Base-by-base conservation (phyloP, 768 basidiomycete species). In the Cystobasidium ongulense region DNA sequence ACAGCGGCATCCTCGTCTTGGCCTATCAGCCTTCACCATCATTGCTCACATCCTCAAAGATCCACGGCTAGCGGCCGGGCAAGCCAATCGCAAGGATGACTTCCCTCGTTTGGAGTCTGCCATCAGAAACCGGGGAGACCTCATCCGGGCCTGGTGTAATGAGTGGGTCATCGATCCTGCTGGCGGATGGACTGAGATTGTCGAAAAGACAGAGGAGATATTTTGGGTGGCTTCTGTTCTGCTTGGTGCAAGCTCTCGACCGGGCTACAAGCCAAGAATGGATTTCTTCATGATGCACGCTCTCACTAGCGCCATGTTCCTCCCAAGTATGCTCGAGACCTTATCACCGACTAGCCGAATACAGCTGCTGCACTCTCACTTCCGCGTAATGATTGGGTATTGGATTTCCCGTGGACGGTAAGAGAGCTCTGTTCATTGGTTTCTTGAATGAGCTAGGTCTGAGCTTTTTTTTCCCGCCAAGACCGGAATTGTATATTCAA, bases 271-370 rank as follows among this genome's bases (percentile, higher is more conserved):
- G 61, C 53, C 74, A 1, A n/a, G 76, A 63, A 70, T 78, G n/a
- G 78, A 79, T 59, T 79, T 78, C 43, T 79, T 79, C 75, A 38
- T 67, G 36, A 79, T 79, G 78, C 78, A 79, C 67, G 75, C 71
- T 23, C 63, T 79, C 15, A 79, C 78, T 10, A 74, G 74, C 29
- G 68, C 74, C n/a, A 36, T 79, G n/a, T 78, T 79, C 75, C 72
- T 79, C 1, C 77, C 77, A 0, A 46, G 75, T 1, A 59, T 79
- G 21, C 75, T 79, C 33, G 75, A 79, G 64, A 65, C 31, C 39
- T 54, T 79, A n/a, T 77, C 74, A 10, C 77, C 78, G 0, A 71
- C 78, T 31, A 75, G 74, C 15, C 74, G 78, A 17, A 78, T 77
- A 0, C 73, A 76, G 63, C 57, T 78, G 38, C 75, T 79, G 36